Conservation (phyloP, 495 filamentous ascomycete species). For the Penicillium cosmopolitanum region DNA sequence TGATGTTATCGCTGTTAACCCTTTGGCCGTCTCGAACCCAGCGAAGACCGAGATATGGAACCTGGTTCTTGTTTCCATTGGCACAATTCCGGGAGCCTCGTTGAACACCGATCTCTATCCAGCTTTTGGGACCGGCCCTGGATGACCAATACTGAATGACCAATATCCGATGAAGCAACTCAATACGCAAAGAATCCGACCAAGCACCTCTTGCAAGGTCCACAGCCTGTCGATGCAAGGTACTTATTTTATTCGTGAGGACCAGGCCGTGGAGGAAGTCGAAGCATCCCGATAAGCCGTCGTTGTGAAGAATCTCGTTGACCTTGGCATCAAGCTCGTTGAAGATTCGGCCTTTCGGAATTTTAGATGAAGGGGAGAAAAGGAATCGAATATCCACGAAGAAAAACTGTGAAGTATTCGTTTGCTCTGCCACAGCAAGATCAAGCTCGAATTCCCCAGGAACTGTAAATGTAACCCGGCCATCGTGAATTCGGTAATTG, state of each 20-base stretch:
- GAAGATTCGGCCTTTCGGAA: conserved; percentile 61
- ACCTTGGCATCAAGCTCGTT: conserved; percentile 67
- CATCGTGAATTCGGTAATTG: conserved; percentile 73
- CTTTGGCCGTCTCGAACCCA: conserved; percentile 87
- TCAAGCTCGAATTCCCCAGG: conserved; percentile 90
- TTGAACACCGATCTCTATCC: conserved; percentile 83
- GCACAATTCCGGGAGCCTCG: conserved; percentile 49
- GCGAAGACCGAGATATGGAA: conserved; percentile 65
- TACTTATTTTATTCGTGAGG: conserved; percentile 83
- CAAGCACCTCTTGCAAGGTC: conserved; percentile 70
- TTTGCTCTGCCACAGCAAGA: conserved; percentile 81
- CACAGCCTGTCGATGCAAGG: conserved; percentile 74
- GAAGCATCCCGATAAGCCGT: conserved; percentile 77
- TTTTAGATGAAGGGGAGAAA: conserved; percentile 69
- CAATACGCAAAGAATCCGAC: conserved; percentile 73
- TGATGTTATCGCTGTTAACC: conserved; percentile 64
- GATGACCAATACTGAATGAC: conserved; percentile 89
- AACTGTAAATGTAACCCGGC: conserved; percentile 84
- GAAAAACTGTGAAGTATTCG: conserved; percentile 78
- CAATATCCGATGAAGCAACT: conserved; percentile 75
- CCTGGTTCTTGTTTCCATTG: conserved; percentile 19
- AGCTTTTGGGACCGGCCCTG: conserved; percentile 71
- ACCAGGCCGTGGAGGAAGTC: conserved; percentile 82
- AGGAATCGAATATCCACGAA: conserved; percentile 90
- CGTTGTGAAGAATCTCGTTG: conserved; percentile 65